Conservation (phyloP, 257 asterid species). For the Euphrasia confusa region DNA sequence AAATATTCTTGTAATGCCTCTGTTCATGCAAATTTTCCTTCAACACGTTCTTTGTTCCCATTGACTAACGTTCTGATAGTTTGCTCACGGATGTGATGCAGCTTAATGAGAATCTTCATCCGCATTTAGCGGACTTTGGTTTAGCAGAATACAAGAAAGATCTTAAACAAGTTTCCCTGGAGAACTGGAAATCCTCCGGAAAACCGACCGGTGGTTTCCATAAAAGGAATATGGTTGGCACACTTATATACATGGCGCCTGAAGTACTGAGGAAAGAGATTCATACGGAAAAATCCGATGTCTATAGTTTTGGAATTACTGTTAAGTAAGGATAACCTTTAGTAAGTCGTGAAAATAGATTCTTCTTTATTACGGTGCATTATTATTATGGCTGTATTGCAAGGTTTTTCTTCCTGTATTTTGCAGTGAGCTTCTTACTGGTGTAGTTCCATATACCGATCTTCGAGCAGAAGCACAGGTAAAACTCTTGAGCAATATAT, state of each 20-base stretch:
- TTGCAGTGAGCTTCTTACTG: slow-evolving; percentile 92
- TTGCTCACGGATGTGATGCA: slow-evolving; percentile 34
- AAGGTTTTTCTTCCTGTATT: slow-evolving; percentile 19
- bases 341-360: slow-evolving; percentile 15
- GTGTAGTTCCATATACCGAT: slow-evolving; percentile 93
- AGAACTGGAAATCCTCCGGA: slow-evolving; percentile 81
- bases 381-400: neutral
- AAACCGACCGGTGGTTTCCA: slow-evolving; percentile 99
- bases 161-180: slow-evolving; percentile 60
- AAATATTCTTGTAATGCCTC: slow-evolving; percentile 85
- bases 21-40: slow-evolving; percentile 17
- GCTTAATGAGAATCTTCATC: slow-evolving; percentile 60
- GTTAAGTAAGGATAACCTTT: slow-evolving; percentile 57
- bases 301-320: slow-evolving; percentile 86
- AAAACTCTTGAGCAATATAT: neutral
- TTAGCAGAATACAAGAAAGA: slow-evolving; percentile 75
- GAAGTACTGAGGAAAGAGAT: slow-evolving; percentile 80
- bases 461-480: slow-evolving; percentile 98
- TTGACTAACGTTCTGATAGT: slow-evolving; percentile 21
- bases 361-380: slow-evolving; percentile 6
- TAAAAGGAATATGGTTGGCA: slow-evolving; percentile 92
- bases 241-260: slow-evolving; percentile 96
- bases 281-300: slow-evolving; percentile 93
- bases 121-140: slow-evolving; percentile 89
- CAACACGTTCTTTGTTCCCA: neutral